These are phyloP conservation scores for Silene uniflora DNA, from an alignment of 148 eudicot species.

Conservation along the genomic window DNA sequence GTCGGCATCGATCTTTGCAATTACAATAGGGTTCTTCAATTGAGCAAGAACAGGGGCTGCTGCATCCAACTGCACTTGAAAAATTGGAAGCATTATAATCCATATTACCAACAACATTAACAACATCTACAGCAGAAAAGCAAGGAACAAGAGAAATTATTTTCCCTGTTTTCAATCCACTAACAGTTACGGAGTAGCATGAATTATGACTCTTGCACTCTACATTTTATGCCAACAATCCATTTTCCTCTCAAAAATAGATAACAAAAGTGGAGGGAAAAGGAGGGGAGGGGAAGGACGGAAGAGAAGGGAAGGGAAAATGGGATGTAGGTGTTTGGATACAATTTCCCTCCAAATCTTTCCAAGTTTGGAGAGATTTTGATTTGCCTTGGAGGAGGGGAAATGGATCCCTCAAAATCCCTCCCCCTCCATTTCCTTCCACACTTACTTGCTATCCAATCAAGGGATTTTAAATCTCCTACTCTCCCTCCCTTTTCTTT, in stretches of 20 bases:
- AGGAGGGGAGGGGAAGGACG: no score
- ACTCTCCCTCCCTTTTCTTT: no score
- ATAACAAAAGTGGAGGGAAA: no score
- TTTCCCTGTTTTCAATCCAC: neutral
- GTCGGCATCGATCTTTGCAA: conserved; percentile 91
- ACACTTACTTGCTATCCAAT: no score
- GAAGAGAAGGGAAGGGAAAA: no score
- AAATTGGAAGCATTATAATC: conserved; percentile 8
- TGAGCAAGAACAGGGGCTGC: conserved; percentile 81
- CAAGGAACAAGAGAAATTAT: neutral
- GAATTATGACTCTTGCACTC: neutral
- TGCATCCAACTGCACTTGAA: conserved; percentile 69
- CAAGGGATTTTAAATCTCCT: no score
- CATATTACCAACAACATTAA: neutral
- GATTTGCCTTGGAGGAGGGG: no score
- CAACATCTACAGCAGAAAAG: neutral
- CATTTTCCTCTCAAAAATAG: neutral
- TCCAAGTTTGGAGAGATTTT: no score
- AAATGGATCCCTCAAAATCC: no score
- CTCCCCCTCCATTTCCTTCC: no score
- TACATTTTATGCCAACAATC: neutral
- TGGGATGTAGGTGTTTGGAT: no score
- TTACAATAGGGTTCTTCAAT: conserved; percentile 65
- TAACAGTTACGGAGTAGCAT: neutral
- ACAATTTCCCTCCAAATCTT: no score